Evolutionary conservation across 148 eudicot genomes (phyloP), one percentile per base, ranked within the genome.

Genomic region (Cornus suecica): DNA sequence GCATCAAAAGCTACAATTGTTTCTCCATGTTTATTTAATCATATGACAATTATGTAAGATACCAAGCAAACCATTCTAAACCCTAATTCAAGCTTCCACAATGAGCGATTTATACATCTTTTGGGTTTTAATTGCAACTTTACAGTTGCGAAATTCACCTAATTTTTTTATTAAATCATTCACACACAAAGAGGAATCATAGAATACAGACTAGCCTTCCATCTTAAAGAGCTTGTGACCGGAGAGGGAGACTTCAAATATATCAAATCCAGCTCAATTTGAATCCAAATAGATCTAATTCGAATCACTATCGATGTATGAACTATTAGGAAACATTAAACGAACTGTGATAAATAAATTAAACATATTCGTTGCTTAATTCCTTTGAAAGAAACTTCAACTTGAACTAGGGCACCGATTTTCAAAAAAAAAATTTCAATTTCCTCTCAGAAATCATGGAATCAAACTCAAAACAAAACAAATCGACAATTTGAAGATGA

Each of bases 401-500:
- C 23, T 54, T 54, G 61, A 54, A 54, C 10, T 45, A 58, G 25
- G n/a, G 62, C 8, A 15, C 20, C 54, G 15, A 48, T 48, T 16
- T 48, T 2, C 54, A n/a, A n/a, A n/a, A n/a, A n/a, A n/a, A n/a
- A n/a, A n/a, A n/a, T n/a, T n/a, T 48, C 15, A 11, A 48, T 48
- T 48, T 48, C 18, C 54, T 16, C 54, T 48, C 1, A 11, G 5
- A 48, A 13, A 3, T 29, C 69, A 66, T 20, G 42, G 42, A 16
- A 66, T 27, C 61, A 70, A 10, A 16, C 32, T 5, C 32, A 69
- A 42, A 26, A 18, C 6, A 18, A 25, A 24, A 8, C 32, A 56
- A 71, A 30, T 37, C 41, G 64, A 74, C 31, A 15, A 34, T 16
- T 61, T 6, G 31, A 23, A 64, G 69, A 73, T 73, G 31, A 42